phyloP scores from a whole-genome alignment of 495 filamentous ascomycete species.

The Delitschia confertaspora region DNA sequence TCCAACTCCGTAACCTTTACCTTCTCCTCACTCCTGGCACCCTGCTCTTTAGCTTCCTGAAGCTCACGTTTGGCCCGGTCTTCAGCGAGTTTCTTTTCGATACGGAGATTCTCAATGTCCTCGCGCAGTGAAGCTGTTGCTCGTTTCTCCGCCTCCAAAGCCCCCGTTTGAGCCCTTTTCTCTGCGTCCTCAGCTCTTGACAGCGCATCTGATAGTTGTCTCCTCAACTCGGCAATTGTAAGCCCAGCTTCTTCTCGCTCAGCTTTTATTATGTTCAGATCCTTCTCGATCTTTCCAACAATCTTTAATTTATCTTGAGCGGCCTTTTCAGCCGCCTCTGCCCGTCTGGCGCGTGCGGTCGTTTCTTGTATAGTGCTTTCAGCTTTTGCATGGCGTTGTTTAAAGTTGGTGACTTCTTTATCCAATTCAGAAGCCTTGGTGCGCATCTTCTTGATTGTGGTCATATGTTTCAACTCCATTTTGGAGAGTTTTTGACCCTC shows the following conservation, averaged over 20 bases:
- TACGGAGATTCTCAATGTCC: constrained; percentile 57
- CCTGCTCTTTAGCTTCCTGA: constrained; percentile 57
- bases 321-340: constrained; percentile 39
- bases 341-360: constrained; percentile 52
- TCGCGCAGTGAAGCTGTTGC: constrained; percentile 61
- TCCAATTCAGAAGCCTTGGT: constrained; percentile 50
- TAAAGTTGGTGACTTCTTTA: constrained; percentile 53
- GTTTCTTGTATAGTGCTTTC: constrained; percentile 52
- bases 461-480: constrained; percentile 73
- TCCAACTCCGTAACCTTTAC: constrained; percentile 64
- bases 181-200: constrained; percentile 61
- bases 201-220: constrained; percentile 59
- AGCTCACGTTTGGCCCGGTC: constrained; percentile 64
- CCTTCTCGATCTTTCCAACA: constrained; percentile 59
- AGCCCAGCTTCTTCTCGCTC: constrained; percentile 59
- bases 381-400: constrained; percentile 54
- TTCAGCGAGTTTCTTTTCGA: constrained; percentile 66
- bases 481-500: constrained; percentile 86
- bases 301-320: constrained; percentile 51
- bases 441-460: constrained; percentile 75
- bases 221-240: constrained; percentile 59
- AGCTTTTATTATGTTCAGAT: constrained; percentile 55
- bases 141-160: constrained; percentile 60
- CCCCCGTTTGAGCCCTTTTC: constrained; percentile 54
- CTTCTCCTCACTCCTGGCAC: constrained; percentile 66